Percentiles rank a stretch among this genome's conserved stretches.
These are phyloP conservation scores for Oxytropis ochrocephala DNA, from an alignment of 306 rosid genomes.

Conservation along the genomic window DNA sequence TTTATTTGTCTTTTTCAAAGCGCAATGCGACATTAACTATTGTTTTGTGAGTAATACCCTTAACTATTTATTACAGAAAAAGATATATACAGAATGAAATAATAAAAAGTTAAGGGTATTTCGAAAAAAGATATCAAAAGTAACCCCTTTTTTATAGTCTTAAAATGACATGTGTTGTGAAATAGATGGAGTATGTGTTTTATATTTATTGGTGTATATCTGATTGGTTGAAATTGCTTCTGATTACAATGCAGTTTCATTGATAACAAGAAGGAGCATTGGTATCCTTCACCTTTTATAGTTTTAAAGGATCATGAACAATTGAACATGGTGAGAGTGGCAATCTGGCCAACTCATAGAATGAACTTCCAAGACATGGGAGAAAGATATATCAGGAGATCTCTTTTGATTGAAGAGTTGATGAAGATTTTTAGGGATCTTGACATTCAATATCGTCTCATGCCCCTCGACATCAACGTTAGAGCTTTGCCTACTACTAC, in stretches of 20 bases:
- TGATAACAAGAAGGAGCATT: slow-evolving; percentile 80
- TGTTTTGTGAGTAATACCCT: too few species aligned
- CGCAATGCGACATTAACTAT: too few species aligned
- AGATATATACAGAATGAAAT: too few species aligned
- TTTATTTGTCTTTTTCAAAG: too few species aligned
- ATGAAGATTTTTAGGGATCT: slow-evolving; percentile 61
- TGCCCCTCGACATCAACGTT: slow-evolving; percentile 59
- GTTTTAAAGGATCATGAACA: slow-evolving; percentile 55
- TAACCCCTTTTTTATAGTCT: too few species aligned
- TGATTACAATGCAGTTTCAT: slow-evolving; percentile 51
- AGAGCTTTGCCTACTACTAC: slow-evolving; percentile 53
- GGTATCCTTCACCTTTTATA: slow-evolving; percentile 63
- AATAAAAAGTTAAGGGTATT: too few species aligned
- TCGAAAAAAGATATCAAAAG: too few species aligned
- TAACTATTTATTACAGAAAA: too few species aligned
- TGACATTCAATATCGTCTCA: slow-evolving; percentile 67
- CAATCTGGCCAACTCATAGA: slow-evolving; percentile 66
- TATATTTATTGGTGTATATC: not conserved
- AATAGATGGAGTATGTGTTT: not conserved
- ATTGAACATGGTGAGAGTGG: slow-evolving; percentile 44
- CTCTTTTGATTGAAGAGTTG: slow-evolving; percentile 69
- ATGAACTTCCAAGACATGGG: slow-evolving; percentile 88
- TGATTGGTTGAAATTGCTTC: not conserved
- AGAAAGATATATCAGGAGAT: slow-evolving; percentile 62
- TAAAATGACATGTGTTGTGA: too few species aligned